Percentiles rank a stretch among this genome's conserved stretches.
phyloP scores from a whole-genome alignment of 2,329 filamentous ascomycete genomes.

The Xylaria sp. region DNA sequence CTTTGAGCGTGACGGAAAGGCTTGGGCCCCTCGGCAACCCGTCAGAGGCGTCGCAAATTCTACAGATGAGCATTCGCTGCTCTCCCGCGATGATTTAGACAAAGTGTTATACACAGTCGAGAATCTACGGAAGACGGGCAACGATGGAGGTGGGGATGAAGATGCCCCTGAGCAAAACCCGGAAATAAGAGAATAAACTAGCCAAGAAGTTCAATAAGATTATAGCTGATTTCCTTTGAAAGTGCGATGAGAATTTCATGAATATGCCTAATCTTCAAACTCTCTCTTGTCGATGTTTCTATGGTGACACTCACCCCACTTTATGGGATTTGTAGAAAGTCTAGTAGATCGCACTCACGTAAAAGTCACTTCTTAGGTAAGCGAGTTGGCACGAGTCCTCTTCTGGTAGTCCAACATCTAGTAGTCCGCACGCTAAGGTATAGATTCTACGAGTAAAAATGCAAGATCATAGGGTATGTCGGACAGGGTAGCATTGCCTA shows the following conservation, averaged over 20 bases:
- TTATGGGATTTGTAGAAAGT: too few relatives aligned
- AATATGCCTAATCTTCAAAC: background rate
- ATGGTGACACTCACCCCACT: too few relatives aligned
- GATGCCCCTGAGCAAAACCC: slow-evolving; percentile 8
- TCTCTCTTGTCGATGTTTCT: too few relatives aligned
- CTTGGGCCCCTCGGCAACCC: slow-evolving; percentile 22
- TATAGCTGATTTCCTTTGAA: background rate
- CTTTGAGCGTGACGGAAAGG: slow-evolving; percentile 27
- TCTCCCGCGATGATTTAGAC: slow-evolving; percentile 38
- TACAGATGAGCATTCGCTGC: slow-evolving; percentile 15
- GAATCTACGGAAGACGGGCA: slow-evolving; percentile 42
- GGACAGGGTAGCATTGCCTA: too few relatives aligned
- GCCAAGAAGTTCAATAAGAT: background rate
- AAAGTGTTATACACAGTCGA: slow-evolving; percentile 40
- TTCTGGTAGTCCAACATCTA: too few relatives aligned
- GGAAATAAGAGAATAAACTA: slow-evolving; percentile 3
- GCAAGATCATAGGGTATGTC: too few relatives aligned
- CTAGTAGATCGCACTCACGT: too few relatives aligned
- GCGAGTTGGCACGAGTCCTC: too few relatives aligned
- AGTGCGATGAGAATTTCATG: background rate
- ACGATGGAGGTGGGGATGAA: slow-evolving; percentile 31
- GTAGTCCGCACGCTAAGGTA: too few relatives aligned
- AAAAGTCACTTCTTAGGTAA: too few relatives aligned
- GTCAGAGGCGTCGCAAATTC: slow-evolving; percentile 10
- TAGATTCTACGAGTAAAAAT: too few relatives aligned